A percentile compares a stretch with the other conserved stretches of the same genome.
Evolutionary conservation across 495 filamentous ascomycete genomes (phyloP).

Genomic region (Articulospora tetracladia): DNA sequence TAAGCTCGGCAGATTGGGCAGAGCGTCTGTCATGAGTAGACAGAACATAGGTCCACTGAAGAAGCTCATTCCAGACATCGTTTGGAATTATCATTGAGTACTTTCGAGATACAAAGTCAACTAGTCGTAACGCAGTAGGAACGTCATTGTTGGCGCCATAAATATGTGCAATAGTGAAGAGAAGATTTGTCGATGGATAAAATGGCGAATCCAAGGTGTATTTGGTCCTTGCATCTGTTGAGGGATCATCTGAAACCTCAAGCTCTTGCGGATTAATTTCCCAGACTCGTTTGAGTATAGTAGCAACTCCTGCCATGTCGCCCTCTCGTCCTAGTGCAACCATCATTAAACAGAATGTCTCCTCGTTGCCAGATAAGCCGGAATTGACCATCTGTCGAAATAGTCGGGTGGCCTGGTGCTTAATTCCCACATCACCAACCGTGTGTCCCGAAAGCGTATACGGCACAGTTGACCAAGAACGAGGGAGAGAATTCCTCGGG

Average conservation of each 20-base stretch:
- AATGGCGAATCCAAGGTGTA: constrained; percentile 46
- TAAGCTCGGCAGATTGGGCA: background rate
- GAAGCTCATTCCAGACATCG: constrained; percentile 52
- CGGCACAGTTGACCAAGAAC: constrained; percentile 18
- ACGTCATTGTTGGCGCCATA: constrained; percentile 57
- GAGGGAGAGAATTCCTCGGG: constrained; percentile 30
- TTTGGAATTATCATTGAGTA: constrained; percentile 48
- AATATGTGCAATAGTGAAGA: constrained; percentile 54
- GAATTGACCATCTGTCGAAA: constrained; percentile 47
- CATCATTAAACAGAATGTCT: constrained; percentile 54
- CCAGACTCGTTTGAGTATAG: constrained; percentile 52
- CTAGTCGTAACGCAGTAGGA: constrained; percentile 42
- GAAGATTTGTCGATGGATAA: constrained; percentile 47
- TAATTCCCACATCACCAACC: constrained; percentile 14
- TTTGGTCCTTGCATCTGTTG: constrained; percentile 26
- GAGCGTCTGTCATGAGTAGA: constrained; percentile 25
- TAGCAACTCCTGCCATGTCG: constrained; percentile 39
- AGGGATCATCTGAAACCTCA: constrained; percentile 17
- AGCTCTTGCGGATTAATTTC: constrained; percentile 45
- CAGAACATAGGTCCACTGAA: constrained; percentile 57
- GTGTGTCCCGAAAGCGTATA: constrained; percentile 5
- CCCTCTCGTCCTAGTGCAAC: constrained; percentile 54
- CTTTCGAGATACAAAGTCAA: constrained; percentile 53
- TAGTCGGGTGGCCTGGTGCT: constrained; percentile 15
- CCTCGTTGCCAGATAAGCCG: constrained; percentile 45